Evolutionary conservation across 352 stramenopile genomes (phyloP), one percentile per base, ranked within the genome.

Genomic region (Globisporangium alternatum): DNA sequence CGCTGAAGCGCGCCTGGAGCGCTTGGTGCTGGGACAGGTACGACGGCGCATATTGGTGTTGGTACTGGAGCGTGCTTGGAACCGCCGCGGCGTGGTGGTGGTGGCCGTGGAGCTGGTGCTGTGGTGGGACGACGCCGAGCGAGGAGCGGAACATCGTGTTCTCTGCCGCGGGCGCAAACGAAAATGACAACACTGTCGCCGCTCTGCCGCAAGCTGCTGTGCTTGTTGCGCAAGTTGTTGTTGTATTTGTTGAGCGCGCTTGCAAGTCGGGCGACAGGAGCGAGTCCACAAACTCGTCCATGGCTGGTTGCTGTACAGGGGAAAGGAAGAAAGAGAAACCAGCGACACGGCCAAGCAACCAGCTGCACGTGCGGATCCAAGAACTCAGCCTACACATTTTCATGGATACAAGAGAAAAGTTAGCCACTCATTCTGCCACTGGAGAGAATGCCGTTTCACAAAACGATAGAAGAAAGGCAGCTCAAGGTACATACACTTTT

Each of bases 101-200:
- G 6, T 58, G 33, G 17, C 35, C 15, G 17, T 52, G 58, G 28
- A 56, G 43, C 25, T 41, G 31, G 17, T 35, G 48, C 8, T 19
- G 48, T 33, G 48, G 60, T 17, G 58, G 45, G 30, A 64, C 15
- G 12, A 56, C 47, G 4, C 35, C 28, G 13, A 60, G 60, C 17
- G 60, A 48, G 15, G 60, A 58, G 60, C 60, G 60, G 49, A 65
- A 65, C 60, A 65, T 65, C 49, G 28, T 63, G 47, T 59, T 52
- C 59, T 65, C 59, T 65, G 59, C 59, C 59, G 60, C 61, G 21
- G 15, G 51, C 48, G 60, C 35, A 49, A 60, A 66, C 39, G 49
- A 60, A 66, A 60, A 33, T 59, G 47, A 39, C 17, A 48, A 48
- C 17, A 2, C 25, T 28, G 35, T 5, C 9, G 45, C 13, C 22